A percentile compares a stretch with the other conserved stretches of the same genome.
These are phyloP conservation scores for Tetrapisispora taiwanensis DNA, from an alignment of 805 yeast genomes.

Conservation along the genomic window DNA sequence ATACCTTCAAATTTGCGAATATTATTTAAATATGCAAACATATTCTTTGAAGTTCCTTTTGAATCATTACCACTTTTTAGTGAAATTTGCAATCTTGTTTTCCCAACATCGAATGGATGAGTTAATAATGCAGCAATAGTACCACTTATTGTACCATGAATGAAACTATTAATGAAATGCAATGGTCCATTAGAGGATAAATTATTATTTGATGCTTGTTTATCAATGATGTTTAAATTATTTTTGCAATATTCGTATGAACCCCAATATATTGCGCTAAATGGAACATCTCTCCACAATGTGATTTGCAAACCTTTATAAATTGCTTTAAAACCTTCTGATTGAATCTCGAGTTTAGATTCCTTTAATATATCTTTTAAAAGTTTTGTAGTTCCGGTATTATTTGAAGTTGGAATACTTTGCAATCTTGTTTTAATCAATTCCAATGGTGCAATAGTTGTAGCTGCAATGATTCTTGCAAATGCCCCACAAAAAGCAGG, in stretches of 20 bases:
- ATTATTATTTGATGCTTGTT: not conserved
- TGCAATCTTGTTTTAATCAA: conserved; percentile 80
- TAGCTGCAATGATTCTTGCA: conserved; percentile 76
- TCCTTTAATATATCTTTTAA: conserved; percentile 43
- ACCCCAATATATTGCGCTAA: conserved; percentile 91
- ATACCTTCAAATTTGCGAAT: conserved; percentile 68
- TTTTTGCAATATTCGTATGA: conserved; percentile 53
- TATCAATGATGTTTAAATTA: not conserved
- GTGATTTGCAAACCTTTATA: conserved; percentile 84
- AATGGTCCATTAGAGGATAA: conserved; percentile 28
- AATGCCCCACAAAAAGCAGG: conserved; percentile 79
- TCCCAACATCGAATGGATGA: conserved; percentile 95
- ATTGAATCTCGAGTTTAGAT: conserved; percentile 38
- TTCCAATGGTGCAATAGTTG: conserved; percentile 80
- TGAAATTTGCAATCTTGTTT: conserved; percentile 78
- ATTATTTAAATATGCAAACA: conserved; percentile 54
- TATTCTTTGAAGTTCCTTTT: conserved; percentile 29
- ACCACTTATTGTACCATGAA: conserved; percentile 80
- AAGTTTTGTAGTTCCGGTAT: conserved; percentile 24
- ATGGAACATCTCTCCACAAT: conserved; percentile 95
- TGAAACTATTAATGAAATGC: conserved; percentile 45
- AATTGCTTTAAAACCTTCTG: conserved; percentile 51
- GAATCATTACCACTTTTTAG: conserved; percentile 15
- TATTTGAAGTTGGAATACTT: conserved; percentile 54
- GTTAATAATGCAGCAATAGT: conserved; percentile 76